phyloP scores from a whole-genome alignment of 2,329 filamentous ascomycete species.

The Aspergillus sp. region DNA sequence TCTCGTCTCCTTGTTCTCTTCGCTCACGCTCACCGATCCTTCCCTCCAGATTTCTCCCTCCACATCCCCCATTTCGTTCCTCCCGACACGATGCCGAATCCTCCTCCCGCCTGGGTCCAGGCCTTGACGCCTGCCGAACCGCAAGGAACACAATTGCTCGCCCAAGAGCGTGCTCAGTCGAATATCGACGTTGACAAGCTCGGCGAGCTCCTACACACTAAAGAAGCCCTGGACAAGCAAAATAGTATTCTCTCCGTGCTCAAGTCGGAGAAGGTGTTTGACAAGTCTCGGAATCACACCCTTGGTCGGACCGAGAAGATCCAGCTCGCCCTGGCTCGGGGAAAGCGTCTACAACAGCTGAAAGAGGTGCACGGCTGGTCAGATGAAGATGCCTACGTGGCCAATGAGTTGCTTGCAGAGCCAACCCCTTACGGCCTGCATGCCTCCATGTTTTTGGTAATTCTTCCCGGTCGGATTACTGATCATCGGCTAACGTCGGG shows the following conservation, averaged over 20 bases:
- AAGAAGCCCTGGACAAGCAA: constrained; percentile 65
- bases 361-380: constrained; percentile 70
- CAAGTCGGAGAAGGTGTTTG: constrained; percentile 70
- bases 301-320: constrained; percentile 71
- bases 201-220: constrained; percentile 70
- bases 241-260: constrained; percentile 67
- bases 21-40: constrained; percentile 3
- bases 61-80: neutral
- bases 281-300: constrained; percentile 80
- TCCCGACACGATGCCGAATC: constrained; percentile 38
- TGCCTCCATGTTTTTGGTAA: constrained; percentile 69
- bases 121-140: constrained; percentile 67
- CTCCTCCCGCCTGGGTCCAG: constrained; percentile 67
- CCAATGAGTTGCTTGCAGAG: constrained; percentile 73
- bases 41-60: neutral
- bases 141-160: constrained; percentile 71
- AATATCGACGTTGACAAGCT: constrained; percentile 70
- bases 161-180: constrained; percentile 69
- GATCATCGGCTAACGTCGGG: constrained; percentile 19
- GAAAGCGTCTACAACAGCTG: constrained; percentile 71
- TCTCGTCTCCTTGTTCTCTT: neutral
- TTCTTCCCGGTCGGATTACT: too few species aligned
- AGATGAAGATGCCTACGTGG: constrained; percentile 65
- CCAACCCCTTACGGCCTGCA: constrained; percentile 76
- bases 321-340: constrained; percentile 70